Evolutionary conservation across 805 yeast genomes (phyloP), one percentile per base, ranked within the genome.

Genomic region (Hanseniaspora nectarophila): DNA sequence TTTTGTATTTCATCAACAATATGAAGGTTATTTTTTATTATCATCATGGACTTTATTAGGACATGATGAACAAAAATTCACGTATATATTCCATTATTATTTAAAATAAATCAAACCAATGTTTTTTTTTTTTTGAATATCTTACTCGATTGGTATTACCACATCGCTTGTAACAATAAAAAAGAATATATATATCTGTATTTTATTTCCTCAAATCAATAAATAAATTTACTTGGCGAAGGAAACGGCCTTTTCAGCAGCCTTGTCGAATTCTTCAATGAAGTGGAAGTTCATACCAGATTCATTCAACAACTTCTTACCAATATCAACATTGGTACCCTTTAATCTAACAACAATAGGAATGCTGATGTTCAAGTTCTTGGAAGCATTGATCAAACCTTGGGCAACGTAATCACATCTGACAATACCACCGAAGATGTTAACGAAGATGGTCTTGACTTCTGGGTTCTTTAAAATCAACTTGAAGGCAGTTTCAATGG

Each of bases 371-470:
- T 84, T 81, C 76, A 92, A 80, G 75, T 83, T 84, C 73, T 87
- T 87, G 59, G 97, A 81, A 51, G 96, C 96, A 59, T 89, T 85
- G 63, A 92, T 89, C 68, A 92, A 79, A 72, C 99, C 99, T 73
- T 82, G 81, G 63, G 99, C 99, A 58, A 92, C 97, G 74, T 81
- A 87, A 73, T 92, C 99, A 74, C 98, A 92, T 78, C 99, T 87
- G 62, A 92, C 98, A 62, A 92, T 92, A 76, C 99, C 98, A 70
- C 99, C 99, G 65, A 92, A 92, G 65, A 92, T 92, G 80, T 92
- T 92, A 66, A 92, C 97, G 63, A 92, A 90, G 69, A 92, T 92
- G 67, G 96, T 95, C 63, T 85, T 80, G 60, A 92, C 97, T 63
- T 81, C 79, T 65, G 79, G 72, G 74, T 92, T 97, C 55, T 92